Base-by-base conservation (phyloP, 1,139 yeast genomes). In the Magnusiomyces magnusii region DNA sequence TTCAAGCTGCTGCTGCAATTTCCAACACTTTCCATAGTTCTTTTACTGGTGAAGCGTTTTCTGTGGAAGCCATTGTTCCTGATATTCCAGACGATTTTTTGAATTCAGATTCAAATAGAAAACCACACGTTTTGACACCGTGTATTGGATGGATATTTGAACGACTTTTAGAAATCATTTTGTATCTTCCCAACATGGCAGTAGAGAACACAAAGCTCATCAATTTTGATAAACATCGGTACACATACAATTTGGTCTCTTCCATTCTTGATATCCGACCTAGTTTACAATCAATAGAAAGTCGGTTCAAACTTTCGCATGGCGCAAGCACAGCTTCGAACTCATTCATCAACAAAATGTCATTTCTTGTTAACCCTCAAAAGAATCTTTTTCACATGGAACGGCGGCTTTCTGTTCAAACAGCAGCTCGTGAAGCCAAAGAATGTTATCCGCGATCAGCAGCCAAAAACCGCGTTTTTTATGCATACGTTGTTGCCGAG, bases 131-230 rank as follows among this genome's bases (percentile, higher is more conserved):
- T 5, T 67, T 83, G 57, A 79, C 85, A n/a, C 95, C 97, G 1
- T 92, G 97, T 69, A 82, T 91, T 64, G 97, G 98, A 10, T 86
- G 92, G 91, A 71, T 83, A 56, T 69, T 81, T 19, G 84, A 82
- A 64, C 76, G 88, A 58, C 69, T 85, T 64, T 68, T 84, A 58
- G 90, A 85, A 68, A 81, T 84, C 61, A 83, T 85, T 1, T 84
- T 86, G 64, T 84, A 80, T 67, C 80, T 85, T 56, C 90, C 91
- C 24, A 84, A 84, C 68, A 80, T 83, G 81, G 79, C 83, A 31
- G 78, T 81, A 47, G 84, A 80, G 62, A 81, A 83, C 66, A 76
- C 85, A 0, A 74, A 78, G 49, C 72, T 84, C 61, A 79, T 85
- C 65, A 85, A 85, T 66, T 85, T 85, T 69, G 90, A 85, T 69